Percentiles rank a stretch among this genome's conserved stretches.
These are phyloP conservation scores for Alternaria sp. DNA, from an alignment of 2,329 filamentous ascomycete species.

Conservation along the genomic window DNA sequence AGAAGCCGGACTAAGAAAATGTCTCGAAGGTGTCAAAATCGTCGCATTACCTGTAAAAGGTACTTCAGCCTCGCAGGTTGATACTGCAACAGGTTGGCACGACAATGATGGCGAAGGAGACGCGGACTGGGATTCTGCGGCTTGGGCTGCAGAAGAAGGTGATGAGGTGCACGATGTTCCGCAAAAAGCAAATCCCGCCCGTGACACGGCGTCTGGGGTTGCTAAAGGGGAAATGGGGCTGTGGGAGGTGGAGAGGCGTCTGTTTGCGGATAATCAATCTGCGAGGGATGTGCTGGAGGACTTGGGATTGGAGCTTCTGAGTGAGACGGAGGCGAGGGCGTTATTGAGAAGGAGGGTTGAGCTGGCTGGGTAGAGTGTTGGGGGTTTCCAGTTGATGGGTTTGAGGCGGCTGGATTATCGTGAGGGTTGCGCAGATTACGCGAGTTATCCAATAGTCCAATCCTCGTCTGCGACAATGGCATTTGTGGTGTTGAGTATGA, in stretches of 20 bases:
- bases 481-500: not conserved
- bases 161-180: constrained; percentile 23
- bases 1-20: constrained; percentile 65
- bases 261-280: constrained; percentile 58
- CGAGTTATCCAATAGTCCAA: not conserved
- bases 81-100: constrained; percentile 16
- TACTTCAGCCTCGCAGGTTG: constrained; percentile 28
- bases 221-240: constrained; percentile 37
- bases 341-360: constrained; percentile 74
- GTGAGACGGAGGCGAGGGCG: constrained; percentile 70
- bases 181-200: constrained; percentile 26
- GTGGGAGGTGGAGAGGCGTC: constrained; percentile 58
- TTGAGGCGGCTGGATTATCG: not conserved
- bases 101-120: constrained; percentile 23
- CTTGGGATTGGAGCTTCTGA: constrained; percentile 67
- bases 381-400: not conserved
- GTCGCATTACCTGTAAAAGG: constrained; percentile 68
- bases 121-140: constrained; percentile 36
- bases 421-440: constrained; percentile 18
- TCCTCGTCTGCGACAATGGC: not conserved
- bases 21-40: constrained; percentile 72
- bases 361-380: constrained; percentile 42
- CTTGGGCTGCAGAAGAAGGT: constrained; percentile 51
- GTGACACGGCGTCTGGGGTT: constrained; percentile 21
- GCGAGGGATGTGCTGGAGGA: constrained; percentile 66